Evolutionary conservation across 306 rosid species (phyloP), one percentile per base, ranked within the genome.

Genomic region (Morella rubra): DNA sequence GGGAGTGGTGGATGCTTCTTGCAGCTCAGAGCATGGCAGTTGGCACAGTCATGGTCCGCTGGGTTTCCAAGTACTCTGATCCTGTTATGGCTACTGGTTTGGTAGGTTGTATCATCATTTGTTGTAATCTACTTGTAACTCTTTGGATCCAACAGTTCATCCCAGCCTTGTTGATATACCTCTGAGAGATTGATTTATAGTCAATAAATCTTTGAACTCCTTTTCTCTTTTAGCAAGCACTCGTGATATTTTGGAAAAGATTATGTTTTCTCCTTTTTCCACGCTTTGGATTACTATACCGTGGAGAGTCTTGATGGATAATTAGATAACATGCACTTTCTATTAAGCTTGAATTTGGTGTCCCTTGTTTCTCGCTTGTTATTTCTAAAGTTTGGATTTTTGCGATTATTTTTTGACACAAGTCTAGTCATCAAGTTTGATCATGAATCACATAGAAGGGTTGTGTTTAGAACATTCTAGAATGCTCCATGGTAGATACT

Each of bases 1-100:
- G 98, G 75, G 98, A 94, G 86, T 94, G 93, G 97, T 94, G 98
- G 98, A 91, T 94, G 98, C 91, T 94, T 83, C 96, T 94, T 73
- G 97, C 98, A 61, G 98, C 98, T 85, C 96, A 94, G 84, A 94
- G 98, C 86, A 94, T 94, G 98, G 98, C 98, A 66, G 84, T 91
- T 79, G 96, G 98, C 75, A 91, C 97, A 6, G 97, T 94, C 82
- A 94, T 94, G 98, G 97, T 94, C 75, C 97, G 96, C 68, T 94
- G 98, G 98, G 97, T 94, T 81, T 87, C 97, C 72, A 94, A 91
- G 86, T 94, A 91, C 79, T 91, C 95, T 18, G 98, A 94, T 77
- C 94, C 98, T 73, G 73, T 94, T 82, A 94, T 94, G 98, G 98
- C 98, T 42, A 94, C 96, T 77, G 98, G 97, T 82, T 94, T 97